A percentile compares a stretch with the other conserved stretches of the same genome.
Conservation (phyloP, 2,329 filamentous ascomycete species). For the Phialophora tarda region DNA sequence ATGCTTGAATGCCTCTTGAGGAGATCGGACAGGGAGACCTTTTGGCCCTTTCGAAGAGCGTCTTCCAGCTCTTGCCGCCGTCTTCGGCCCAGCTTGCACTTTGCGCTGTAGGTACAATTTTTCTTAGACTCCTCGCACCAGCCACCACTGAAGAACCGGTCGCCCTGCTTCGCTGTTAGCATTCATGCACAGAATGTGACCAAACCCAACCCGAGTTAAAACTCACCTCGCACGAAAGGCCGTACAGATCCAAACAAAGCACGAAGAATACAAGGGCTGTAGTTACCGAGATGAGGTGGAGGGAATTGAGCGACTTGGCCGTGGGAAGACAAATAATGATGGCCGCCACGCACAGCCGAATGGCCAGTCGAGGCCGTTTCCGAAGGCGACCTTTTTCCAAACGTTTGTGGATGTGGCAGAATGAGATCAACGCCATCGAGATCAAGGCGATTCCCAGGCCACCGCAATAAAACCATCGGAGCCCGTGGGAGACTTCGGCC, state of each 20-base stretch:
- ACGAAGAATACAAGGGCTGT: slow-evolving; percentile 55
- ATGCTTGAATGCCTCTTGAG: slow-evolving; percentile 30
- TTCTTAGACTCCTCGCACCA: slow-evolving; percentile 45
- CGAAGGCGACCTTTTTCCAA: slow-evolving; percentile 56
- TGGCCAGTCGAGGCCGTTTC: slow-evolving; percentile 58
- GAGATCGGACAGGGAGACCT: slow-evolving; percentile 38
- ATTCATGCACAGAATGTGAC: background rate
- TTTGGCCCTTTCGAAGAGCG: slow-evolving; percentile 40
- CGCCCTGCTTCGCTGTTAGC: slow-evolving; percentile 39
- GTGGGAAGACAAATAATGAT: slow-evolving; percentile 63
- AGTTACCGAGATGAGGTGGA: slow-evolving; percentile 55
- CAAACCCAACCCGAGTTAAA: too few relatives aligned
- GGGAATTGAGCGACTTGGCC: slow-evolving; percentile 52
- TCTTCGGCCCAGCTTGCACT: slow-evolving; percentile 41
- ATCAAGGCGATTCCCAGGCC: slow-evolving; percentile 63
- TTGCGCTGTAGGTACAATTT: slow-evolving; percentile 51
- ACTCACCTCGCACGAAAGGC: slow-evolving; percentile 51
- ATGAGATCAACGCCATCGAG: slow-evolving; percentile 61
- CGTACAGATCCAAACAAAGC: slow-evolving; percentile 57
- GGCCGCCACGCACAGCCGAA: slow-evolving; percentile 58
- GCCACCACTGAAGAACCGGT: slow-evolving; percentile 48
- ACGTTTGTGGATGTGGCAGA: slow-evolving; percentile 62
- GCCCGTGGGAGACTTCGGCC: slow-evolving; percentile 56
- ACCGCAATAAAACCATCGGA: slow-evolving; percentile 69
- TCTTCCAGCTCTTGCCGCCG: slow-evolving; percentile 48